These are phyloP conservation scores for Trichosporon sp. DNA, from an alignment of 1,284 basidiomycete genomes.

Conservation along the genomic window DNA sequence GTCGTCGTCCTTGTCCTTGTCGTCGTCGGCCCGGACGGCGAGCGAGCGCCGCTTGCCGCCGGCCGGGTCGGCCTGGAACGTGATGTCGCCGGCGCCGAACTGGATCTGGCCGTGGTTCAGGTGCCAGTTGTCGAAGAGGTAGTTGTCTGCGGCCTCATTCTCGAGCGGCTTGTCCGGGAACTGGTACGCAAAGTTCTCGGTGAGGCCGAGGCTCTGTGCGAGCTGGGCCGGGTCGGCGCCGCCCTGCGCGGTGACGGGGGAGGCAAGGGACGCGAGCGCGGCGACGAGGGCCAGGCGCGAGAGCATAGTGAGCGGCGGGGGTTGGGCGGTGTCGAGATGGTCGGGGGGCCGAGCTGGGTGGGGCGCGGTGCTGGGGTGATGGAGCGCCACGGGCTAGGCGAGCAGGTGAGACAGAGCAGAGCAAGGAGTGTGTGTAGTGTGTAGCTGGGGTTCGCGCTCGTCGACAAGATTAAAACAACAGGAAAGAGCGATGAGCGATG, in stretches of 20 bases:
- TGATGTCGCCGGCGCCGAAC: conserved; percentile 35
- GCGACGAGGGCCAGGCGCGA: conserved; percentile 8
- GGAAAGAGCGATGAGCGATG: too few species aligned
- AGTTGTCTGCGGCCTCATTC: conserved; percentile 25
- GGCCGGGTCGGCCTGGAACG: conserved; percentile 14
- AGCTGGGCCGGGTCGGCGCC: conserved; percentile 7
- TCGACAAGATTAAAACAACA: too few species aligned
- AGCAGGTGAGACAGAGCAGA: background rate
- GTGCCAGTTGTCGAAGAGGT: conserved; percentile 32
- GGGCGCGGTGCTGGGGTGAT: background rate
- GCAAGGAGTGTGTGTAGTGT: background rate
- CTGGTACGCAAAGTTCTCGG: conserved; percentile 26
- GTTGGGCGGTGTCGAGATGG: background rate
- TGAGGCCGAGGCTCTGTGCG: conserved; percentile 22
- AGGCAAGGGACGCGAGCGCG: conserved; percentile 10
- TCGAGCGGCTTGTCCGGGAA: conserved; percentile 29
- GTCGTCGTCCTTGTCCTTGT: conserved; percentile 6
- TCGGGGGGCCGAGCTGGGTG: background rate
- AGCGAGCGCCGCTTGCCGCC: conserved; percentile 26
- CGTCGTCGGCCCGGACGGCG: conserved; percentile 26
- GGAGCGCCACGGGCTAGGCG: background rate
- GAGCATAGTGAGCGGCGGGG: background rate
- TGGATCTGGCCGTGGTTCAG: conserved; percentile 30
- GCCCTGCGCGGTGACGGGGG: background rate
- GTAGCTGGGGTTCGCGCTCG: too few species aligned